Evolutionary conservation across 2,329 filamentous ascomycete genomes (phyloP).

Genomic region (Diaporthe ilicicola): DNA sequence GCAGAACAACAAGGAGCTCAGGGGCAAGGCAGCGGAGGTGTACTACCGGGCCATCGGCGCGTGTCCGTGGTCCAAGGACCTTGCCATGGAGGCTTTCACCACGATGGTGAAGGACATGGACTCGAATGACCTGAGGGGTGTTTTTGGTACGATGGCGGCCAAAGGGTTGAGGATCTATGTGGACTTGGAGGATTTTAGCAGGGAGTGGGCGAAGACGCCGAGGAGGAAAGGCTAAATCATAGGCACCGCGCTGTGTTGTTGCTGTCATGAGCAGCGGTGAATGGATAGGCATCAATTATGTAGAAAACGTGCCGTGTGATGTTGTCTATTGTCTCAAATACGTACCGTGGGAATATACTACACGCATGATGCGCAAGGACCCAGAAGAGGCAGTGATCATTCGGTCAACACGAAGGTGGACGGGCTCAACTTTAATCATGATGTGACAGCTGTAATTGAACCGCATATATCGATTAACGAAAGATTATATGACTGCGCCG

Average conservation of each 20-base stretch:
- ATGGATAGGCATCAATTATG: neutral
- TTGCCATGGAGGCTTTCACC: slow-evolving; percentile 61
- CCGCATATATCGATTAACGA: too few species aligned
- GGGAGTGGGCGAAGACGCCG: slow-evolving; percentile 41
- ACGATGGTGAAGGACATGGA: slow-evolving; percentile 55
- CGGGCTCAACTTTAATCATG: too few species aligned
- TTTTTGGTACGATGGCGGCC: slow-evolving; percentile 56
- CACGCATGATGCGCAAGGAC: too few species aligned
- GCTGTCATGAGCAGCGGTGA: neutral
- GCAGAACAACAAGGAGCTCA: slow-evolving; percentile 46
- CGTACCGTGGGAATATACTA: too few species aligned
- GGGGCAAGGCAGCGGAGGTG: slow-evolving; percentile 54
- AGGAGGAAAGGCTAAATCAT: neutral
- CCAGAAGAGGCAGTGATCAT: too few species aligned
- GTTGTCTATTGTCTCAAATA: too few species aligned
- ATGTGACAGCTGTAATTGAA: too few species aligned
- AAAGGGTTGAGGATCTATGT: slow-evolving; percentile 61
- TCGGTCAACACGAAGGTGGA: too few species aligned
- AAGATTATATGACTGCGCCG: too few species aligned
- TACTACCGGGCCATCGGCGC: slow-evolving; percentile 57
- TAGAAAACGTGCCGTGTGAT: too few species aligned
- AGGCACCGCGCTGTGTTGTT: too few species aligned
- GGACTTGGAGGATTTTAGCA: slow-evolving; percentile 59
- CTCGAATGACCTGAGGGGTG: slow-evolving; percentile 56
- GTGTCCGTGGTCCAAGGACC: slow-evolving; percentile 59